These are phyloP conservation scores for Colletotrichum tamarilloi DNA, from an alignment of 2,329 filamentous ascomycete genomes.

Conservation along the genomic window DNA sequence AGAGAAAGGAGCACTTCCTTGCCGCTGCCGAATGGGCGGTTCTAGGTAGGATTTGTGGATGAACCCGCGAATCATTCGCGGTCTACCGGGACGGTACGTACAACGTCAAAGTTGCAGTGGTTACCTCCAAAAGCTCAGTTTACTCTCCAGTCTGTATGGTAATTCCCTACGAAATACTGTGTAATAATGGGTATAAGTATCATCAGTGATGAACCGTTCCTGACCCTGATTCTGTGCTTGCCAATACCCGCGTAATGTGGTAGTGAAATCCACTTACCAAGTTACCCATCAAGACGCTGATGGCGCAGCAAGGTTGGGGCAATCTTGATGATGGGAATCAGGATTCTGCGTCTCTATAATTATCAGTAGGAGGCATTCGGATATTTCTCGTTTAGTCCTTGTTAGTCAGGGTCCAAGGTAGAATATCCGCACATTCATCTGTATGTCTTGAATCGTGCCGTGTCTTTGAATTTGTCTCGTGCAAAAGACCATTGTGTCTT, in stretches of 20 bases:
- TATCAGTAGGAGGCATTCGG: too few species aligned
- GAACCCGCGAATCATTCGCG: constrained; percentile 16
- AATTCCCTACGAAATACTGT: too few species aligned
- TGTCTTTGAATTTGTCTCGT: constrained; percentile 2
- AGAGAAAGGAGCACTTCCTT: constrained; percentile 2
- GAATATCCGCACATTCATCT: background rate
- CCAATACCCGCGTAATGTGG: constrained; percentile 7
- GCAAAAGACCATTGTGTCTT: background rate
- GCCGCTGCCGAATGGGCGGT: background rate
- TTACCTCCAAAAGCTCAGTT: background rate
- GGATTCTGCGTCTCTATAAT: background rate
- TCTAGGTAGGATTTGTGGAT: background rate
- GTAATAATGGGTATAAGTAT: too few species aligned
- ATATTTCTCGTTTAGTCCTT: background rate
- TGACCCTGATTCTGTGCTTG: background rate
- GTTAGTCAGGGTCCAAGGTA: background rate
- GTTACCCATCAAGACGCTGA: background rate
- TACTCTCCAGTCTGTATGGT: too few species aligned
- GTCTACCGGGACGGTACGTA: background rate
- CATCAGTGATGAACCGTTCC: background rate
- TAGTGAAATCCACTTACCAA: constrained; percentile 11
- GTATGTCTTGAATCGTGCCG: background rate
- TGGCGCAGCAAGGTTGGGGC: background rate
- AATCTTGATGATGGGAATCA: constrained; percentile 8
- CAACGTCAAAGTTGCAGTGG: background rate